Evolutionary conservation across 2,329 filamentous ascomycete genomes (phyloP).

Genomic region (Talaromyces sp.): DNA sequence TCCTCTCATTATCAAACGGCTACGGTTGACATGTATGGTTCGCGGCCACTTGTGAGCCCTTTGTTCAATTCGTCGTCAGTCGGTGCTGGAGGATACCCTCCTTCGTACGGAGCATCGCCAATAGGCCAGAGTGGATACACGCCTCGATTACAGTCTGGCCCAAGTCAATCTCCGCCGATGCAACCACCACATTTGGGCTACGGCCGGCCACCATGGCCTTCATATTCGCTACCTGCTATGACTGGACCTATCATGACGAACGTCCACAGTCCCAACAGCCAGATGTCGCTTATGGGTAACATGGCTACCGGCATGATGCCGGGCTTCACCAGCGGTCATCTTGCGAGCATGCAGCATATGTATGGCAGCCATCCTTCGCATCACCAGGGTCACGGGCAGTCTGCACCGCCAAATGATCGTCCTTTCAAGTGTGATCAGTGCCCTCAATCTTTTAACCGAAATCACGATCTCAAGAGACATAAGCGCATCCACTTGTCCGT

Average conservation of each 20-base stretch:
- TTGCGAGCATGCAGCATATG: slow-evolving; percentile 56
- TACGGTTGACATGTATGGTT: slow-evolving; percentile 57
- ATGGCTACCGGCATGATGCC: slow-evolving; percentile 56
- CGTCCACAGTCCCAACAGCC: slow-evolving; percentile 67
- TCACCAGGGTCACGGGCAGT: slow-evolving; percentile 53
- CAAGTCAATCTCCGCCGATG: slow-evolving; percentile 44
- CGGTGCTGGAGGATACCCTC: slow-evolving; percentile 48
- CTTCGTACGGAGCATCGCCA: slow-evolving; percentile 29
- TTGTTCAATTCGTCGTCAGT: slow-evolving; percentile 43
- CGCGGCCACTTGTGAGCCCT: slow-evolving; percentile 52
- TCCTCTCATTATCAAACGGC: slow-evolving; percentile 51
- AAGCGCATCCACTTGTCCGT: slow-evolving; percentile 92
- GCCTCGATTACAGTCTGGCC: slow-evolving; percentile 55
- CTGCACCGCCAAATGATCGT: slow-evolving; percentile 64
- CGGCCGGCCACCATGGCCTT: slow-evolving; percentile 45
- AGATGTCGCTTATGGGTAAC: slow-evolving; percentile 66
- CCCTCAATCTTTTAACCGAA: slow-evolving; percentile 88
- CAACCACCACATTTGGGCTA: slow-evolving; percentile 35
- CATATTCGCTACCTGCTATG: slow-evolving; percentile 60
- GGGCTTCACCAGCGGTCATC: slow-evolving; percentile 59
- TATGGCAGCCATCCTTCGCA: slow-evolving; percentile 52
- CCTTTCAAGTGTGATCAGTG: slow-evolving; percentile 95
- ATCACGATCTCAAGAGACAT: slow-evolving; percentile 93
- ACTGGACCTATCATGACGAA: slow-evolving; percentile 71
- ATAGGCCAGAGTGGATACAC: slow-evolving; percentile 41